Evolutionary conservation across 345 rosid species (phyloP), one percentile per base, ranked within the genome.

Genomic region (Iberis pinnata): DNA sequence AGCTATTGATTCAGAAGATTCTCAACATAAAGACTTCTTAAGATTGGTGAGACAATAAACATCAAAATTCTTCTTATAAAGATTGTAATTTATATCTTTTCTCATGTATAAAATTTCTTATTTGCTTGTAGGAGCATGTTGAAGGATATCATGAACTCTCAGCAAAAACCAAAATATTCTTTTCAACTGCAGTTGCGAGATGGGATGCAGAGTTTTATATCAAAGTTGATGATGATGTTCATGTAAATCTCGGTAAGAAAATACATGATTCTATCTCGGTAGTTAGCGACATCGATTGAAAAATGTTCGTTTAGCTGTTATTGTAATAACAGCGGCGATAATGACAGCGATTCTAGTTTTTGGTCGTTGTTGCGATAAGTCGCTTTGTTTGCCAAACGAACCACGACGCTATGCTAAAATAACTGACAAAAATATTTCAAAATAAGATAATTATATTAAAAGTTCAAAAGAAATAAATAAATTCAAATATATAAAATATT

Each of bases 141-240:
- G 99, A 93, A 82, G 99, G 99, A 43, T 93, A 93, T 70, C 99
- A 86, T 24, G 97, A 88, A 70, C 75, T 93, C 71, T 80, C 99
- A 40, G 94, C 97, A 32, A 93, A 93, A 80, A 93, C 99, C 32
- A 93, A 93, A 72, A 86, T 49, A 27, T 92, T 81, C 79, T 83
- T 93, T 69, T 68, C 92, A 18, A 83, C 95, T 17, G 97, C 95
- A 3, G 95, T 93, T 68, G 87, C 95, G 16, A 80, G 62, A 59
- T 93, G 99, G 99, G 92, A 93, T 74, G 90, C 97, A 27, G 95
- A 88, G 53, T 93, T 63, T 67, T 93, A 88, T 66, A 64, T 93
- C 79, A 86, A 93, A 64, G 92, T 88, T 70, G 99, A 93, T 72
- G 99, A 93, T 72, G 99, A 93, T 74, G 97, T 88, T 61, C 99